A percentile compares a stretch with the other conserved stretches of the same genome.
Conservation (phyloP, 2,329 filamentous ascomycete species). For the Aspergillus japonicus region DNA sequence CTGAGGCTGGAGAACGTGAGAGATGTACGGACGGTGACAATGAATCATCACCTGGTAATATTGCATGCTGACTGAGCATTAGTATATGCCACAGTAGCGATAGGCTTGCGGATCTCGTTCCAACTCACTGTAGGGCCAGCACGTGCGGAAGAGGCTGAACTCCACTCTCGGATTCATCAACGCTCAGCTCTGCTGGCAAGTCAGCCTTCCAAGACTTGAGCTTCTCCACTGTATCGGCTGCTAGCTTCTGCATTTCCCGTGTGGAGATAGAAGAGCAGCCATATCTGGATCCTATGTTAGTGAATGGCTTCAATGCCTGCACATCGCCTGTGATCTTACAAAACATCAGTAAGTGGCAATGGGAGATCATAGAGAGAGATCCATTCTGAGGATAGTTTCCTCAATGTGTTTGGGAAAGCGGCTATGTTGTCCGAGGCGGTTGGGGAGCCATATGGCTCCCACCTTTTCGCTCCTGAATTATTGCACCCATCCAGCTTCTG, state of each 20-base stretch:
- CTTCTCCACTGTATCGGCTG: neutral
- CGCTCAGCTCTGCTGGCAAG: neutral
- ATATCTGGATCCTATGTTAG: constrained; percentile 20
- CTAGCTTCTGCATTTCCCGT: constrained; percentile 33
- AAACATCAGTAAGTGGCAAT: constrained; percentile 2
- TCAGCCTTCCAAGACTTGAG: neutral
- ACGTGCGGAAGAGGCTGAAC: neutral
- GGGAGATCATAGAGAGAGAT: constrained; percentile 2
- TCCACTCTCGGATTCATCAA: neutral
- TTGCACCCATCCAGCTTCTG: constrained; percentile 35
- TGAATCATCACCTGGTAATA: constrained; percentile 47
- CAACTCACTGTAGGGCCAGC: constrained; percentile 1
- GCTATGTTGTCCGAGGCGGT: constrained; percentile 17
- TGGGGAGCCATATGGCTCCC: constrained; percentile 35
- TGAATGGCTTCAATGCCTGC: neutral
- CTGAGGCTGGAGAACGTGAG: constrained; percentile 44
- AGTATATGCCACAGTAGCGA: neutral
- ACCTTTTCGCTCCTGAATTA: constrained; percentile 20
- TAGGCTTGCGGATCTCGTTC: neutral
- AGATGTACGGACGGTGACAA: constrained; percentile 47
- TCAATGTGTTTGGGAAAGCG: neutral
- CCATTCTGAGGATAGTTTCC: constrained; percentile 1
- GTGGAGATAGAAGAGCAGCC: constrained; percentile 34
- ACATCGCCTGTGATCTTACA: neutral
- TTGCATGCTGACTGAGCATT: constrained; percentile 35